phyloP scores from a whole-genome alignment of 805 yeast genomes.

The Scheffersomyces ergatensis region DNA sequence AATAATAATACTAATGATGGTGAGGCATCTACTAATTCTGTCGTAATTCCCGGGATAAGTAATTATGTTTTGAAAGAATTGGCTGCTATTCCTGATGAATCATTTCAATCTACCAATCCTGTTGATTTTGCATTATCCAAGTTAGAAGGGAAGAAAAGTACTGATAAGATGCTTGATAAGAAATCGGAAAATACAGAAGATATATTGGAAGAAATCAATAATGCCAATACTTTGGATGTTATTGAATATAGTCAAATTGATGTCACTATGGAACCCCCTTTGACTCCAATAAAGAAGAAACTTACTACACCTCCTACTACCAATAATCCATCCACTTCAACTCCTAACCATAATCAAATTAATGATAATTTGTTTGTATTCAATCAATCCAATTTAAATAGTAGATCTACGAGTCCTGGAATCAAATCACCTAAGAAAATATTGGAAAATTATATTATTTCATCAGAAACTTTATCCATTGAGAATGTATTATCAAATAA shows the following conservation, averaged over 20 bases:
- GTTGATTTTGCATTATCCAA: constrained; percentile 70
- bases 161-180: neutral
- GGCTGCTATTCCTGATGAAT: constrained; percentile 83
- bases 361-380: neutral
- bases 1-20: neutral
- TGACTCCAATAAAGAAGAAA: constrained; percentile 23
- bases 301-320: neutral
- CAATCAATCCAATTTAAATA: neutral
- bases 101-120: constrained; percentile 63
- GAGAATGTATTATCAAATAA: constrained; percentile 42
- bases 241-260: constrained; percentile 12
- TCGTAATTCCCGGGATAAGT: constrained; percentile 56
- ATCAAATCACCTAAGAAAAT: constrained; percentile 27
- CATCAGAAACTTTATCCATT: constrained; percentile 30
- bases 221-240: constrained; percentile 38
- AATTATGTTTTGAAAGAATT: constrained; percentile 49
- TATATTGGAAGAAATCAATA: constrained; percentile 36
- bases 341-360: constrained; percentile 9
- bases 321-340: constrained; percentile 7
- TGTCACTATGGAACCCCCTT: constrained; percentile 23
- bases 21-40: constrained; percentile 25
- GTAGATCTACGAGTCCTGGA: neutral
- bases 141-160: constrained; percentile 62
- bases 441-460: constrained; percentile 31
- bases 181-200: constrained; percentile 26